These are phyloP conservation scores for Lenzites betulinus DNA, from an alignment of 768 basidiomycete species.

Conservation along the genomic window DNA sequence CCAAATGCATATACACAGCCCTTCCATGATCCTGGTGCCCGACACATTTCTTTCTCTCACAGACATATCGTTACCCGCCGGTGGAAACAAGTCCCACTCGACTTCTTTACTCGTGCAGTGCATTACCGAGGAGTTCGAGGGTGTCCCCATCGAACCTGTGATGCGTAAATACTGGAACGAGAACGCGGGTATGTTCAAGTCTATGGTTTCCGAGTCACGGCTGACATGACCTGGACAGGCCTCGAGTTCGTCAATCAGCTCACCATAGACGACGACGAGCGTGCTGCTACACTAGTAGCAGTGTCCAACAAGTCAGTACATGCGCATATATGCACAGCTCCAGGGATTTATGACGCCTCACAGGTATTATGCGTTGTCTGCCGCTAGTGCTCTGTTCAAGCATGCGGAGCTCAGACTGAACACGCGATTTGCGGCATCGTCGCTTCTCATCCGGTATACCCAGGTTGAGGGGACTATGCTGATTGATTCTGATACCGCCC, in stretches of 20 bases:
- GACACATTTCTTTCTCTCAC: constrained; percentile 72
- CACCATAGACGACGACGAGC: constrained; percentile 78
- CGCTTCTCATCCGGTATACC: constrained; percentile 73
- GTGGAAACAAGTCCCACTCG: constrained; percentile 44
- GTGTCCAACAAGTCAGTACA: constrained; percentile 75
- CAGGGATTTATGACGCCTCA: not conserved
- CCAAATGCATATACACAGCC: constrained; percentile 78
- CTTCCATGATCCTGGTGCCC: constrained; percentile 73
- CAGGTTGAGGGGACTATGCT: constrained; percentile 92
- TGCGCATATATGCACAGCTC: constrained; percentile 10
- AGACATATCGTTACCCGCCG: constrained; percentile 49
- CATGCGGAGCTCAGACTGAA: constrained; percentile 72
- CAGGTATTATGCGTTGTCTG: constrained; percentile 89
- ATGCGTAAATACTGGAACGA: constrained; percentile 87
- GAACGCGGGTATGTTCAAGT: constrained; percentile 53
- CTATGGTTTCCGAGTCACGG: not conserved
- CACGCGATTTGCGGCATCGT: constrained; percentile 65
- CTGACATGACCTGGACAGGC: constrained; percentile 38
- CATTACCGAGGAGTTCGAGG: constrained; percentile 74
- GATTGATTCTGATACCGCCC: constrained; percentile 87
- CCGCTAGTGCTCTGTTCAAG: constrained; percentile 85
- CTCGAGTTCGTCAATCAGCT: constrained; percentile 79
- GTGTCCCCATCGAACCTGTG: constrained; percentile 66
- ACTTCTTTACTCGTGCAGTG: constrained; percentile 72
- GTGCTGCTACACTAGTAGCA: constrained; percentile 77